Percentiles rank a stretch among this genome's conserved stretches.
These are phyloP conservation scores for Phalaenopsis equestris DNA, from an alignment of 106 monocot genomes.

Conservation along the genomic window DNA sequence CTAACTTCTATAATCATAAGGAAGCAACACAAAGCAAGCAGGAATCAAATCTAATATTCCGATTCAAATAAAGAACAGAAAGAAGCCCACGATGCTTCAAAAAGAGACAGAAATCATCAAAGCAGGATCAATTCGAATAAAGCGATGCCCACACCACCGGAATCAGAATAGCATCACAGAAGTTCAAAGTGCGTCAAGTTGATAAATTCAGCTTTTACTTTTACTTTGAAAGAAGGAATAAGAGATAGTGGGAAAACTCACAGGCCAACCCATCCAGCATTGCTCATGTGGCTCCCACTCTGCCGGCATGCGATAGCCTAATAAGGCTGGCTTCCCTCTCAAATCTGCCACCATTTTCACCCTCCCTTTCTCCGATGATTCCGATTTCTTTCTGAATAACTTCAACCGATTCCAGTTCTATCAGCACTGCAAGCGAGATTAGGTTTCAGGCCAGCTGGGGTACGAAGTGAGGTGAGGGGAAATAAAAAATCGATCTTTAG, in stretches of 20 bases:
- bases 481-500: no score
- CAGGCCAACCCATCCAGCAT: slow-evolving; percentile 78
- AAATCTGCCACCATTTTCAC: slow-evolving; percentile 9
- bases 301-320: slow-evolving; percentile 64
- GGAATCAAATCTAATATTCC: not conserved
- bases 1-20: not conserved
- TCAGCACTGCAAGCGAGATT: not conserved
- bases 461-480: no score
- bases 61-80: not conserved
- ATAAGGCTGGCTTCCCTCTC: slow-evolving; percentile 11
- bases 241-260: slow-evolving; percentile 7
- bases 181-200: not conserved
- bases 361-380: not conserved
- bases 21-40: not conserved
- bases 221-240: not conserved
- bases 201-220: not conserved
- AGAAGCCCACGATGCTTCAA: not conserved
- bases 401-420: not conserved
- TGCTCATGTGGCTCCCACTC: slow-evolving; percentile 67
- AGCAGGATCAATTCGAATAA: not conserved
- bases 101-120: not conserved
- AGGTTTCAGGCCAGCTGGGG: not conserved
- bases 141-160: not conserved
- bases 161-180: slow-evolving; percentile 1
- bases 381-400: not conserved